Conservation (phyloP, 2,329 filamentous ascomycete genomes). For the Diaporthe eres region DNA sequence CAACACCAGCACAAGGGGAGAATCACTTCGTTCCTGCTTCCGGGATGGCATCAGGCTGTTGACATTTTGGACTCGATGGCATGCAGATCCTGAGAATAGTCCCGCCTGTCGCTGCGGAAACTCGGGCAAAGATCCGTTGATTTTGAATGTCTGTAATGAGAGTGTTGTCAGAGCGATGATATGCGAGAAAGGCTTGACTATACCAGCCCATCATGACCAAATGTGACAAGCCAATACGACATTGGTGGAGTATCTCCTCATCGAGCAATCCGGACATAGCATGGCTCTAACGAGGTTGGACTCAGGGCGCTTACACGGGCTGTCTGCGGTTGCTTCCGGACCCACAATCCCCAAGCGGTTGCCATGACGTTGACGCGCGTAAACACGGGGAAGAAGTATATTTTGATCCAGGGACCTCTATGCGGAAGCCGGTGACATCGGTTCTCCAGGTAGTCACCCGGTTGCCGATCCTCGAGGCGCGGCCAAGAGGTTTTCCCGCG, state of each 20-base stretch:
- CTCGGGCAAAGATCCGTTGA: conserved; percentile 18
- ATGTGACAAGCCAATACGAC: background rate
- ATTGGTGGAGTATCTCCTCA: conserved; percentile 26
- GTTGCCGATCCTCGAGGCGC: conserved; percentile 8
- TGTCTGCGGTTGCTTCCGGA: background rate
- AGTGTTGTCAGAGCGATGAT: background rate
- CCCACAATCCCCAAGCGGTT: background rate
- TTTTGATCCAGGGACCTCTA: background rate
- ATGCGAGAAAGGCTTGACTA: background rate
- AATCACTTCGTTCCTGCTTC: background rate
- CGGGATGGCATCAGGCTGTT: background rate
- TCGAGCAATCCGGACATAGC: background rate
- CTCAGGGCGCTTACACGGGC: conserved; percentile 11
- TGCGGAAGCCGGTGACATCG: conserved; percentile 19
- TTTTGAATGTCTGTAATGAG: background rate
- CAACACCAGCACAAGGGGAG: background rate
- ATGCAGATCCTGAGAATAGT: background rate
- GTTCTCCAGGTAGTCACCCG: conserved; percentile 9
- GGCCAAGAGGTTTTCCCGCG: background rate
- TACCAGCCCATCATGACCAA: background rate
- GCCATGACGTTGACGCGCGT: background rate
- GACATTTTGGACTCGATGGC: no score
- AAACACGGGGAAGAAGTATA: background rate
- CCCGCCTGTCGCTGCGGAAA: background rate
- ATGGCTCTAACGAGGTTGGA: background rate